These are phyloP conservation scores for Marsdenia floribunda DNA, from an alignment of 257 asterid species.

Conservation along the genomic window DNA sequence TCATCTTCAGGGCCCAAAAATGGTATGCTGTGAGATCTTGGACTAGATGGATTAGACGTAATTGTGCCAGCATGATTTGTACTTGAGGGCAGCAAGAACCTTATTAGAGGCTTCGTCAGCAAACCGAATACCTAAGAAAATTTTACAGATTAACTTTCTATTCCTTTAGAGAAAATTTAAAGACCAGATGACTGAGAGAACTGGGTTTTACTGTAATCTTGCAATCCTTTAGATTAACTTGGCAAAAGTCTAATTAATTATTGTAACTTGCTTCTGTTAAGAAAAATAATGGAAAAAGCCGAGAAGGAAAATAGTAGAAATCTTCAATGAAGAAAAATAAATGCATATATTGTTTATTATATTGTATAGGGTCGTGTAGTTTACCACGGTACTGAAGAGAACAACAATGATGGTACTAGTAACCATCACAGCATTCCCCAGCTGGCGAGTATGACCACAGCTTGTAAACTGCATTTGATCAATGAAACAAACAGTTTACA, in stretches of 20 bases:
- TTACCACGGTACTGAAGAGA: slow-evolving; percentile 68
- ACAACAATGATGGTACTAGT: slow-evolving; percentile 73
- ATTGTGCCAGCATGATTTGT: not conserved
- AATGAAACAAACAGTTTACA: not conserved
- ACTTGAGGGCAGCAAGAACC: slow-evolving; percentile 37
- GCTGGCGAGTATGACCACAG: slow-evolving; percentile 64
- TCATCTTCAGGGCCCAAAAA: slow-evolving; percentile 31
- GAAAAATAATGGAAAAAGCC: not conserved
- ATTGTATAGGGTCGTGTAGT: slow-evolving; percentile 1
- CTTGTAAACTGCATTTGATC: slow-evolving; percentile 51
- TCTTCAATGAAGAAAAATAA: not conserved
- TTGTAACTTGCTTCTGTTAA: not conserved
- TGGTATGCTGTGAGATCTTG: slow-evolving; percentile 26
- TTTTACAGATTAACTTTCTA: not conserved
- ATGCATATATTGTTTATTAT: not conserved
- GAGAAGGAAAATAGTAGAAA: not conserved
- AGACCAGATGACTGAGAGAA: too few relatives aligned
- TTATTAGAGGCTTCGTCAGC: slow-evolving; percentile 57
- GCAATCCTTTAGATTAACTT: not conserved
- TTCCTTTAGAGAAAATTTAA: not conserved
- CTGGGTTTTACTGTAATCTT: too few relatives aligned
- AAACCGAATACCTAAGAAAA: slow-evolving; percentile 53
- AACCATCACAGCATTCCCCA: slow-evolving; percentile 62
- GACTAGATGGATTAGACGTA: slow-evolving; percentile 33
- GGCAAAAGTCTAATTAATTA: not conserved